Conservation (phyloP, 2,329 filamentous ascomycete genomes). For the Pestalotiopsis sp. region DNA sequence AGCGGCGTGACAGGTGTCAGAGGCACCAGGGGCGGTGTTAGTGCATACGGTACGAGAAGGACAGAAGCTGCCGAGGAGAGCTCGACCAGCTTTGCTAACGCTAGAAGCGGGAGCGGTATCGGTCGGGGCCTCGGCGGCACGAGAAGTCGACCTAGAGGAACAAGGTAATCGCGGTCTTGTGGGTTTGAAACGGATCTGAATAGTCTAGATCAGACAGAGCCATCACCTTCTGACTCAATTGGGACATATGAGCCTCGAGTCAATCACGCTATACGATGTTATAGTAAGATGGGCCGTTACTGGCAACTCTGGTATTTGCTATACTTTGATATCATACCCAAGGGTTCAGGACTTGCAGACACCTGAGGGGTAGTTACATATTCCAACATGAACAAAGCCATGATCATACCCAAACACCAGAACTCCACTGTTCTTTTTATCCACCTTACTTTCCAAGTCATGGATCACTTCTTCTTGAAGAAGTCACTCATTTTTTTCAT, state of each 20-base stretch:
- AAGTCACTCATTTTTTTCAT: slow-evolving; percentile 99
- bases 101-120: slow-evolving; percentile 44
- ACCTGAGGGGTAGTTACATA: background rate
- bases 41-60: slow-evolving; percentile 29
- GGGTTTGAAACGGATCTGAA: no score
- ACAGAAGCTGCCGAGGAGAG: slow-evolving; percentile 29
- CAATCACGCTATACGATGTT: background rate
- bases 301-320: background rate
- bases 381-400: background rate
- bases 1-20: slow-evolving; percentile 10
- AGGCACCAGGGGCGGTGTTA: slow-evolving; percentile 16
- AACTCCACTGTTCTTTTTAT: background rate
- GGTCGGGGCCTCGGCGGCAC: slow-evolving; percentile 49
- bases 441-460: background rate
- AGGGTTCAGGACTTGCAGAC: background rate
- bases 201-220: background rate
- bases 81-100: slow-evolving; percentile 31
- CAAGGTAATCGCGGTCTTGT: slow-evolving; percentile 32
- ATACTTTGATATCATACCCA: background rate
- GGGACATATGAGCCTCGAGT: background rate
- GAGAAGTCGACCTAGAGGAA: slow-evolving; percentile 58
- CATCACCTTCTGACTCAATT: background rate
- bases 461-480: slow-evolving; percentile 69
- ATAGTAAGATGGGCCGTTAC: background rate
- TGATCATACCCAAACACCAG: slow-evolving; percentile 16